phyloP scores from a whole-genome alignment of 257 asterid species.

The Jaltomata sinuosa region DNA sequence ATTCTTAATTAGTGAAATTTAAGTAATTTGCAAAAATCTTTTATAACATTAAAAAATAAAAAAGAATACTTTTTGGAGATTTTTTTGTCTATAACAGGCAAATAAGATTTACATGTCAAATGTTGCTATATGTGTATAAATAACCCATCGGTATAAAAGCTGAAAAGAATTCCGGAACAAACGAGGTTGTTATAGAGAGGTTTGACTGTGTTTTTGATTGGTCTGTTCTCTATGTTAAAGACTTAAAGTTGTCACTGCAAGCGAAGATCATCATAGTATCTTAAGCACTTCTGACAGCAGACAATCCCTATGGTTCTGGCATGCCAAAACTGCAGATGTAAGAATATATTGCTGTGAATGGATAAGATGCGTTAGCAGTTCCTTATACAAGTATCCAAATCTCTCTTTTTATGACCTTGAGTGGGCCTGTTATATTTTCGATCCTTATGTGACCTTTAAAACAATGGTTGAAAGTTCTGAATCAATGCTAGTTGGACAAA shows the following conservation, averaged over 20 bases:
- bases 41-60: neutral
- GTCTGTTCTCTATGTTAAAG: neutral
- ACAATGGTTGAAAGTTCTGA: neutral
- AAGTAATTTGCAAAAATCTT: neutral
- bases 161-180: neutral
- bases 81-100: neutral
- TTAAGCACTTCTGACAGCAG: neutral
- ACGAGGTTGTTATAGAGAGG: neutral
- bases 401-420: neutral
- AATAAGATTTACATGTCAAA: neutral
- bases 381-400: neutral
- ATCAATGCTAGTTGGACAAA: neutral
- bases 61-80: neutral
- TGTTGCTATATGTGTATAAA: neutral
- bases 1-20: neutral
- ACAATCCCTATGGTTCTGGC: neutral
- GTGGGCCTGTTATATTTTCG: neutral
- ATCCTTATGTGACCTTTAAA: neutral
- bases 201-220: neutral
- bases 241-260: neutral
- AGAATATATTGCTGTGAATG: neutral
- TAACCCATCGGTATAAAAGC: neutral
- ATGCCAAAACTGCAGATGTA: neutral
- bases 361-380: neutral
- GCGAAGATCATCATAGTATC: neutral